Evolutionary conservation across 176 grass and related monocot species (phyloP).

Genomic region (Eleusine indica): DNA sequence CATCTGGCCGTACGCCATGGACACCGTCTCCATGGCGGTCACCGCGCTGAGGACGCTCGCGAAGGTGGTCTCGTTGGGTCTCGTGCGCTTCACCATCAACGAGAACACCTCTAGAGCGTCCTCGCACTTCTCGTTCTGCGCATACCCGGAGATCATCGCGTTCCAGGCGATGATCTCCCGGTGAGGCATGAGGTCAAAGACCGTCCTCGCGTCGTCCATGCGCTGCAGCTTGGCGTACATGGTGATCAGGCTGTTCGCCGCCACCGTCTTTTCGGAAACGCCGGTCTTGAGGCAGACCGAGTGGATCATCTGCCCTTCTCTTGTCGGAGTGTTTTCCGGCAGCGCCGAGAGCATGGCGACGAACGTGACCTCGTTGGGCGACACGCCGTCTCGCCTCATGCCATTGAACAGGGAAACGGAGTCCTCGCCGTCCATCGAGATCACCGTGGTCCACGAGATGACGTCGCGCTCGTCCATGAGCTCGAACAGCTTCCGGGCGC

Average conservation of each 20-base stretch:
- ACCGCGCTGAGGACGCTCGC: constrained; percentile 72
- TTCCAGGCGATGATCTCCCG: constrained; percentile 81
- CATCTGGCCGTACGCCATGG: constrained; percentile 67
- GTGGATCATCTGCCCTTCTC: constrained; percentile 74
- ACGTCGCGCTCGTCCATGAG: constrained; percentile 62
- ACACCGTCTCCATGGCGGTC: constrained; percentile 53
- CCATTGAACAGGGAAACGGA: constrained; percentile 51
- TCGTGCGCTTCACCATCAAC: constrained; percentile 52
- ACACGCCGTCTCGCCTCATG: constrained; percentile 61
- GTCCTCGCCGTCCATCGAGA: constrained; percentile 72
- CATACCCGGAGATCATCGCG: constrained; percentile 73
- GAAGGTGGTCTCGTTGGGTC: constrained; percentile 74
- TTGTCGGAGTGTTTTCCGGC: constrained; percentile 28
- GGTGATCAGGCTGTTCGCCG: constrained; percentile 76
- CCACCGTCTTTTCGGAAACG: constrained; percentile 49
- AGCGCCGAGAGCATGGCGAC: constrained; percentile 69
- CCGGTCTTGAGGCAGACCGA: constrained; percentile 56
- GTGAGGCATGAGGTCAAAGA: constrained; percentile 53
- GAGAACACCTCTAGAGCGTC: constrained; percentile 67
- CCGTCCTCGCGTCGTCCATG: constrained; percentile 54
- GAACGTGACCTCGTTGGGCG: constrained; percentile 88
- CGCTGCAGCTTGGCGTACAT: constrained; percentile 71
- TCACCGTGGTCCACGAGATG: constrained; percentile 80
- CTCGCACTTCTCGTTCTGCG: constrained; percentile 64
- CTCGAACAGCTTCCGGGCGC: constrained; percentile 51